These are phyloP conservation scores for Macrophomina pseudophaseolina DNA, from an alignment of 2,329 filamentous ascomycete genomes.

Conservation along the genomic window DNA sequence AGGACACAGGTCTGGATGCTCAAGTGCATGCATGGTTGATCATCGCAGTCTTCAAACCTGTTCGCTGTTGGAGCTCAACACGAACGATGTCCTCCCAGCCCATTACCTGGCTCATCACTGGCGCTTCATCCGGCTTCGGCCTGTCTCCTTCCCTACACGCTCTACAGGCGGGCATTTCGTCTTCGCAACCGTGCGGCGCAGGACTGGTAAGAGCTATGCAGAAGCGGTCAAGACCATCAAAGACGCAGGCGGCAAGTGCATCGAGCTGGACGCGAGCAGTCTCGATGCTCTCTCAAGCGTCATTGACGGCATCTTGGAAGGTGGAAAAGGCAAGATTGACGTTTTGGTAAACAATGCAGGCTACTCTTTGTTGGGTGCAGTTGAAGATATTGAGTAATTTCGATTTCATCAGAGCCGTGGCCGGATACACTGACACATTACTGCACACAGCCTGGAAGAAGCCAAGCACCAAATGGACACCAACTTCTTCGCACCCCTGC, in stretches of 20 bases:
- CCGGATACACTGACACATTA: too few relatives aligned
- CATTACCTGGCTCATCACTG: conserved; percentile 35
- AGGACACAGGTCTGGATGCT: too few relatives aligned
- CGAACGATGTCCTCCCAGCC: conserved; percentile 2
- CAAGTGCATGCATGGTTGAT: too few relatives aligned
- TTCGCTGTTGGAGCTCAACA: too few relatives aligned
- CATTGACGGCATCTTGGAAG: conserved; percentile 1
- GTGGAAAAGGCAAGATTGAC: conserved; percentile 30
- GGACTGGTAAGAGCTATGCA: background rate
- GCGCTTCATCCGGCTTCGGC: conserved; percentile 35
- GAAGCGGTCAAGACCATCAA: conserved; percentile 4
- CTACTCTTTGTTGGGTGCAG: conserved; percentile 30
- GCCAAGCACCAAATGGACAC: conserved; percentile 31
- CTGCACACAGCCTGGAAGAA: background rate
- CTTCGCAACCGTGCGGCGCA: conserved; percentile 34
- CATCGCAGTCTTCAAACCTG: too few relatives aligned
- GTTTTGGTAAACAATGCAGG: conserved; percentile 38
- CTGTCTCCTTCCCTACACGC: conserved; percentile 29
- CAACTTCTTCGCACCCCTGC: conserved; percentile 60
- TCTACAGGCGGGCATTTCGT: conserved; percentile 32
- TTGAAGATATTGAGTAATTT: conserved; percentile 29
- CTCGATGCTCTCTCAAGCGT: background rate
- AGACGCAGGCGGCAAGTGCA: conserved; percentile 17
- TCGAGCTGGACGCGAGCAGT: conserved; percentile 30
- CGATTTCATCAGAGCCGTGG: too few relatives aligned